Evolutionary conservation across 352 stramenopile genomes (phyloP).

Genomic region (Phytophthora brassicae): DNA sequence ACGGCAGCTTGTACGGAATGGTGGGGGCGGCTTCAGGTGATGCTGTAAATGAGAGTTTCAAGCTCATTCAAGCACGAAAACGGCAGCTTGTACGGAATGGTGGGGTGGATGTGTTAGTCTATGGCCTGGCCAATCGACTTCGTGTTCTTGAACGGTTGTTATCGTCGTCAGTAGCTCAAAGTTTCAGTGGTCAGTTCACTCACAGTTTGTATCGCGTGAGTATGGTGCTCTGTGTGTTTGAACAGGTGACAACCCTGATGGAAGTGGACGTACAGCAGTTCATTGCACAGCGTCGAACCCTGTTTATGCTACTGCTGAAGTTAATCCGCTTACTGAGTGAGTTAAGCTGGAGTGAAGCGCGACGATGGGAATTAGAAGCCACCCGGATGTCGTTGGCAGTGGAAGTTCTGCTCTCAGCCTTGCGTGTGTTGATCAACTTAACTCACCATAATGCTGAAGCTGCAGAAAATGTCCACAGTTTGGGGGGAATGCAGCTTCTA

Average conservation of each 20-base stretch:
- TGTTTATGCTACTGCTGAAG: slow-evolving; percentile 47
- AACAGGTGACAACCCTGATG: slow-evolving; percentile 68
- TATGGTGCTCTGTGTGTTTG: slow-evolving; percentile 56
- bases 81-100: slow-evolving; percentile 42
- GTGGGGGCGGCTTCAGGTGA: too few relatives aligned
- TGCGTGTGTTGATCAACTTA: slow-evolving; percentile 79
- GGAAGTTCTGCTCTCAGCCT: slow-evolving; percentile 45
- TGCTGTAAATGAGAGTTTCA: slow-evolving; percentile 37
- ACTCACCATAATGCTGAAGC: slow-evolving; percentile 70
- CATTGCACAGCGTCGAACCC: slow-evolving; percentile 33
- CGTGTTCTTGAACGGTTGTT: slow-evolving; percentile 4
- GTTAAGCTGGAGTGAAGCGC: slow-evolving; percentile 34
- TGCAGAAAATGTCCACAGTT: slow-evolving; percentile 36
- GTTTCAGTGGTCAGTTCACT: slow-evolving; percentile 17
- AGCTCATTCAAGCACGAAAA: slow-evolving; percentile 36
- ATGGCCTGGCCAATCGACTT: slow-evolving; percentile 9
- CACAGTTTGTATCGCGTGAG: slow-evolving; percentile 39
- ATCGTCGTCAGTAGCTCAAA: not conserved
- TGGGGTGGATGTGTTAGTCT: slow-evolving; percentile 34
- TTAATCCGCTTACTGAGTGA: slow-evolving; percentile 41
- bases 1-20: slow-evolving; percentile 42
- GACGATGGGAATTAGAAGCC: slow-evolving; percentile 32
- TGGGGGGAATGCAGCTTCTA: slow-evolving; percentile 47
- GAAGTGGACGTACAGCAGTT: slow-evolving; percentile 48
- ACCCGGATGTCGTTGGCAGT: slow-evolving; percentile 35